These are phyloP conservation scores for Mrakia frigida DNA, from an alignment of 768 basidiomycete species.

Conservation along the genomic window DNA sequence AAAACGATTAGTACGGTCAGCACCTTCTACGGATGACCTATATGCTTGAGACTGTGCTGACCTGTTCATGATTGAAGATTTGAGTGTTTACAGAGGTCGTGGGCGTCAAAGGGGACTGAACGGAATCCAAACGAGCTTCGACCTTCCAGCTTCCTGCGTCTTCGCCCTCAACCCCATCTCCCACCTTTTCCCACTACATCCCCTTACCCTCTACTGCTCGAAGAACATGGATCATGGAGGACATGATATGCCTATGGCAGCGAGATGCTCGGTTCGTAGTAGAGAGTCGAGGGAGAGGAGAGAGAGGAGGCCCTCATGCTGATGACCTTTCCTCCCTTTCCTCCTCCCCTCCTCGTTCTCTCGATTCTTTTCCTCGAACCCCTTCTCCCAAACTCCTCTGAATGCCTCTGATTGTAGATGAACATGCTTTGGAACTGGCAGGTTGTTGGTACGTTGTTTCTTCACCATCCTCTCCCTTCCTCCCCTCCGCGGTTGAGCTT, in stretches of 20 bases:
- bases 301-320: not conserved
- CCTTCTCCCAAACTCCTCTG: not conserved
- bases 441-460: constrained; percentile 2
- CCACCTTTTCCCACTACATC: not conserved
- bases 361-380: too few relatives aligned
- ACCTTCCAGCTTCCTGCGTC: not conserved
- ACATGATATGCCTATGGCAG: constrained; percentile 15
- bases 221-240: constrained; percentile 23
- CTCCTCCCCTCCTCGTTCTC: not conserved
- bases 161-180: not conserved
- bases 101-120: not conserved
- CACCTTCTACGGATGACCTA: too few relatives aligned
- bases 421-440: constrained; percentile 32
- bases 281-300: not conserved
- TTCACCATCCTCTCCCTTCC: not conserved
- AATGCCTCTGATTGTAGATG: constrained; percentile 6
- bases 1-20: not conserved
- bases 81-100: not conserved
- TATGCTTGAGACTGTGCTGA: not conserved
- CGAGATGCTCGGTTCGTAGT: constrained; percentile 21
- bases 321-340: not conserved
- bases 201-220: not conserved
- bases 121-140: not conserved
- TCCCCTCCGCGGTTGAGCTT: not conserved
- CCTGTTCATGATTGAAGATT: not conserved